Conservation (phyloP, 495 filamentous ascomycete genomes). For the Pseudoneurospora amorphoporcata region DNA sequence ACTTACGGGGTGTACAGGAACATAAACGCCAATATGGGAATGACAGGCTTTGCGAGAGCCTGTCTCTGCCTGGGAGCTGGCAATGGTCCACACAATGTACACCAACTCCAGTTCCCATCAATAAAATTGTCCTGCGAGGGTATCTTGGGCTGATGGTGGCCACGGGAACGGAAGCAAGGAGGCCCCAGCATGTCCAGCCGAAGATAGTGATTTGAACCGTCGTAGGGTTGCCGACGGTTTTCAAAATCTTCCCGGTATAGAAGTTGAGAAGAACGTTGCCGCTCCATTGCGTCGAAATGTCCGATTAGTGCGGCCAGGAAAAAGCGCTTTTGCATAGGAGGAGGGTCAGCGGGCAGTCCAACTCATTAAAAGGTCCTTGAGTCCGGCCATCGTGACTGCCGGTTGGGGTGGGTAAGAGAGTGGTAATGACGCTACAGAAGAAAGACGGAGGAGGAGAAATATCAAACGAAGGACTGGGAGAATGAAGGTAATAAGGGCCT, state of each 20-base stretch:
- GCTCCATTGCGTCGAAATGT: not conserved
- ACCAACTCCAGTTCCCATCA: not conserved
- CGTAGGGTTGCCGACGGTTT: not conserved
- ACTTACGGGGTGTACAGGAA: constrained; percentile 46
- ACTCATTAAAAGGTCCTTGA: too few species aligned
- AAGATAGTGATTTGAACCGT: not conserved
- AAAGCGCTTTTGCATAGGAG: not conserved
- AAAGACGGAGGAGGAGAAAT: too few species aligned
- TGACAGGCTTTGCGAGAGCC: constrained; percentile 29
- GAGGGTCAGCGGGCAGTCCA: too few species aligned
- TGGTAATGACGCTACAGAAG: too few species aligned
- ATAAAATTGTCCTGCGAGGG: not conserved
- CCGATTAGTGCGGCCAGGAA: not conserved
- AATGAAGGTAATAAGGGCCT: too few species aligned
- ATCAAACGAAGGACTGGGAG: too few species aligned
- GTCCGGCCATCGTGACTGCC: too few species aligned
- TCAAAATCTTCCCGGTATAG: not conserved
- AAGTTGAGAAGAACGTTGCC: not conserved
- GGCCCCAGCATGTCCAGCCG: not conserved
- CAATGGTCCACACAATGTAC: not conserved
- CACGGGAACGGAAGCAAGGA: not conserved
- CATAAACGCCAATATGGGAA: constrained; percentile 47
- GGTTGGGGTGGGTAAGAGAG: too few species aligned
- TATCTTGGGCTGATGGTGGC: not conserved
- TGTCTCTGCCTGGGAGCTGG: not conserved